Evolutionary conservation across 345 rosid species (phyloP), one percentile per base, ranked within the genome.

Genomic region (Aquilaria yunnanensis): DNA sequence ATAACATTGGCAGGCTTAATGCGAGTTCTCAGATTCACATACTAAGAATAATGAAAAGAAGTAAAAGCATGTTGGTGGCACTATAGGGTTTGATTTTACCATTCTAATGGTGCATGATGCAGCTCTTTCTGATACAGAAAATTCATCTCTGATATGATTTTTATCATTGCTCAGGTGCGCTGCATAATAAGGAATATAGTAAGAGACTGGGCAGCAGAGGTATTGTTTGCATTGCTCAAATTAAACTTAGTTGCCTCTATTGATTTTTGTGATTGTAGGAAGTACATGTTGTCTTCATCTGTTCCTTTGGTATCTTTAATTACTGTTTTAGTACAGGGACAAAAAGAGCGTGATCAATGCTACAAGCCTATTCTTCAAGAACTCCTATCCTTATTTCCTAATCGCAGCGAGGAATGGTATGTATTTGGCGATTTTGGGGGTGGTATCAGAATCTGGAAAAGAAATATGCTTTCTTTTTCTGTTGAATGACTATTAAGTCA

Each of bases 191-290:
- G 99, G 74, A 90, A 94, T 80, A 82, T 94, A 61, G 97, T 90
- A 61, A 86, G 97, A 81, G 99, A 90, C 80, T 90, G 99, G 99
- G 99, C 96, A 55, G 89, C 80, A 54, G 99, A 94, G 99, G 99
- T 90, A 81, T 69, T 52, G 31, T 32, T 61, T 59, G 64, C 8
- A 49, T 57, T 45, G 65, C 49, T 48, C 45, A 50, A 3, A 13
- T 57, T 63, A 49, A 33, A 59, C 69, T 72, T 52, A 0, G 43
- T 37, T 4, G 8, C 43, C 43, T 37, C 43, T 37, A 37, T 37
- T 37, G 43, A 37, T 37, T 37, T 37, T 37, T 37, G 5, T 37
- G 70, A 58, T 62, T 45, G 62, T 47, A 34, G 23, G 23, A 23
- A 32, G 57, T 14, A 30, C 43, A 56, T 51, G 60, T 29, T 32